These are phyloP conservation scores for Eucalyptus camaldulensis DNA, from an alignment of 345 rosid species.

Conservation along the genomic window DNA sequence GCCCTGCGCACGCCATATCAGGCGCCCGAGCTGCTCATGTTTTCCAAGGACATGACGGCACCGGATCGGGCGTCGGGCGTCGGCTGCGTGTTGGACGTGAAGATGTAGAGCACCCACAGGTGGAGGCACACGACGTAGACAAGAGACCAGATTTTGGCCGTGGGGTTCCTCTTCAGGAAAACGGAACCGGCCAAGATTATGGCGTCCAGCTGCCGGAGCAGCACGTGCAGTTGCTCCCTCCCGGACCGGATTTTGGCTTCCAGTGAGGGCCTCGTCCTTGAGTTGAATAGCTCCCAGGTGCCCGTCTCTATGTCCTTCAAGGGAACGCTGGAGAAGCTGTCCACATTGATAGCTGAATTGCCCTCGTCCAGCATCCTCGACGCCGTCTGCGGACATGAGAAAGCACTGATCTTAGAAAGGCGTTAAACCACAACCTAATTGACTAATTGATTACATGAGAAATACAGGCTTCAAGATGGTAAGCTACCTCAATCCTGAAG, in stretches of 20 bases:
- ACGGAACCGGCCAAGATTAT: conserved; percentile 65
- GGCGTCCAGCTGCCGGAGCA: conserved; percentile 62
- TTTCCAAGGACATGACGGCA: conserved; percentile 65
- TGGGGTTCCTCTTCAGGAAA: conserved; percentile 63
- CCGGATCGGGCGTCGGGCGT: conserved; percentile 37
- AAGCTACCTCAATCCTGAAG: conserved; percentile 78
- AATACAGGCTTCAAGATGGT: background rate
- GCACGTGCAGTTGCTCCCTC: conserved; percentile 55
- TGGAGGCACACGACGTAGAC: conserved; percentile 74
- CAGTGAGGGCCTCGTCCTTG: conserved; percentile 38
- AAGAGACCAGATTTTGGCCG: conserved; percentile 61
- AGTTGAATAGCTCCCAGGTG: conserved; percentile 32
- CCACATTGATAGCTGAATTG: conserved; percentile 10
- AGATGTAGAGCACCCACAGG: conserved; percentile 82
- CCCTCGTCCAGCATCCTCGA: conserved; percentile 73
- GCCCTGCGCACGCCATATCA: background rate
- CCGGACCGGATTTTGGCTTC: conserved; percentile 60
- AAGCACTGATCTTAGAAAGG: background rate
- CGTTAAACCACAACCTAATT: background rate
- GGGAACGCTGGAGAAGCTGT: conserved; percentile 6
- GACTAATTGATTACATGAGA: background rate
- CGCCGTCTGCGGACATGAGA: conserved; percentile 33
- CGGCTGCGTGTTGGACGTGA: conserved; percentile 33
- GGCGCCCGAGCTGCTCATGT: conserved; percentile 37
- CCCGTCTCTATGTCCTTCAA: conserved; percentile 64